Percentiles rank a stretch among this genome's conserved stretches.
Conservation (phyloP, 768 basidiomycete genomes). For the Multifurca ochricompacta region DNA sequence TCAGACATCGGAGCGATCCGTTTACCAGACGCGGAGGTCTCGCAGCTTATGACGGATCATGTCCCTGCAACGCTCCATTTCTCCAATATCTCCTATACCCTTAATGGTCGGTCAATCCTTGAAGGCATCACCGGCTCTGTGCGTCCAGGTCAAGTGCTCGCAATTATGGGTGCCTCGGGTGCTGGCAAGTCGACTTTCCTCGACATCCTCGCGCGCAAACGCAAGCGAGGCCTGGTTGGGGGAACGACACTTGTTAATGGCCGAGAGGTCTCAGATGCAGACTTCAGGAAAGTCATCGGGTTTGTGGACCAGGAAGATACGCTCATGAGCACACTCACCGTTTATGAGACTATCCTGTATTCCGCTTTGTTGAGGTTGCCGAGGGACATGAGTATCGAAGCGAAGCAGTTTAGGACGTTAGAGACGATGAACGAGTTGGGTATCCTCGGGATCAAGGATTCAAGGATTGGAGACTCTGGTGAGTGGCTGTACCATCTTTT, state of each 20-base stretch:
- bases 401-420: conserved; percentile 90
- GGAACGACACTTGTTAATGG: conserved; percentile 86
- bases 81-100: conserved; percentile 70
- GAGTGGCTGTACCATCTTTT: conserved; percentile 23
- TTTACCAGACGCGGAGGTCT: conserved; percentile 72
- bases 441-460: conserved; percentile 83
- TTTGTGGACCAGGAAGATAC: conserved; percentile 99
- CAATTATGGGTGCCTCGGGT: conserved; percentile 95
- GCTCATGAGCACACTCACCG: conserved; percentile 92
- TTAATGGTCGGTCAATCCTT: conserved; percentile 63
- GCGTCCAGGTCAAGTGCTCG: conserved; percentile 85
- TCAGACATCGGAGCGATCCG: conserved; percentile 66
- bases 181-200: conserved; percentile 96
- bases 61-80: conserved; percentile 94
- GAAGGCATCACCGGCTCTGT: conserved; percentile 75
- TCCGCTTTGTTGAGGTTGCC: conserved; percentile 87
- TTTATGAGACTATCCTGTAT: conserved; percentile 95
- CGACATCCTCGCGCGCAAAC: conserved; percentile 89
- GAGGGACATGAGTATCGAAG: conserved; percentile 88
- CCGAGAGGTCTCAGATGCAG: conserved; percentile 56
- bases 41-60: conserved; percentile 88
- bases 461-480: conserved; percentile 84
- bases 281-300: conserved; percentile 82
- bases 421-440: conserved; percentile 97
- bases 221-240: conserved; percentile 68